Base-by-base conservation (phyloP, 768 basidiomycete genomes). In the Psilocybe subaeruginosa region DNA sequence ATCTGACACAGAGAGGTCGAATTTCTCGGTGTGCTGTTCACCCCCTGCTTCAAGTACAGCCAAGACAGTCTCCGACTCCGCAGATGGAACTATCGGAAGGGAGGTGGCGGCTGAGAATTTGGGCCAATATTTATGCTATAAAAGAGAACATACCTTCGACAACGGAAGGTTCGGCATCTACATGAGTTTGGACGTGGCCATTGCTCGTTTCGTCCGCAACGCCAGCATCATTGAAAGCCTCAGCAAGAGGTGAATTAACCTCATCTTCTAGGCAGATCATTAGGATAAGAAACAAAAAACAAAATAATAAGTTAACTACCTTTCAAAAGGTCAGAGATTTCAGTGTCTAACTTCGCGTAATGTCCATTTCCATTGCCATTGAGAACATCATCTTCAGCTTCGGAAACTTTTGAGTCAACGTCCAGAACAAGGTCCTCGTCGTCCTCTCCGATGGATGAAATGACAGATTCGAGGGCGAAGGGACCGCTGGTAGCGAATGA, bases 401-500 rank as follows among this genome's bases (percentile, higher is more conserved):
- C 51, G 3, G 51, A 53, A 3, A 53, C 51, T 1, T 53, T 53
- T 7, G 33, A 53, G 31, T 53, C 51, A 17, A 53, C 30, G 16
- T 53, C 51, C 14, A 53, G 51, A 3, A 37, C n/a, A 37, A 19
- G 51, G 35, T 53, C 51, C 16, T 53, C 33, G 2, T 53, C 33
- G 33, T 35, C 31, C 14, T 53, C 51, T 53, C 51, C 51, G 19
- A 53, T 53, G 33, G 51, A 53, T n/a, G 51, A 53, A 14, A 53
- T 53, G 17, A 53, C 51, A 16, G 51, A 53, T 17, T 53, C 51
- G 33, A 53, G 51, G n/a, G 51, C 51, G 51, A 53, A 53, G 3
- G 51, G 51, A 8, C 51, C 51, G 16, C 51, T 53, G n/a, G 51
- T 53, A 31, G 51, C 51, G 33, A 53, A 53, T 9, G 51, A 53